Evolutionary conservation across 1,139 yeast species (phyloP).

Genomic region (Diutina sp.): DNA sequence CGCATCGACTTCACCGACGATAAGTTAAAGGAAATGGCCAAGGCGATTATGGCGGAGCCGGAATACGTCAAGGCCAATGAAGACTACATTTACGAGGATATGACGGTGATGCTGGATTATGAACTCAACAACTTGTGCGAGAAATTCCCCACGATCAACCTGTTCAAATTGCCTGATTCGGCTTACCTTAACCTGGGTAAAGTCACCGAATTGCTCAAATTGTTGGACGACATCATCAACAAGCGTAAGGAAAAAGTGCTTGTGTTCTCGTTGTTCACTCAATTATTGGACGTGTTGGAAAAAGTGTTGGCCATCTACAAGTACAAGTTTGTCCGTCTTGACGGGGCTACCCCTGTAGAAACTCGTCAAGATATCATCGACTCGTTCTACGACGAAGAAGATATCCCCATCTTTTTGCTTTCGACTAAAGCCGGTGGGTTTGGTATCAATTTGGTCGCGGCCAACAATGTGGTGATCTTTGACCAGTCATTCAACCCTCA

Average conservation of each 20-base stretch:
- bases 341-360: conserved; percentile 90
- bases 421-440: conserved; percentile 98
- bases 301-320: conserved; percentile 51
- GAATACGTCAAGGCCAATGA: conserved; percentile 66
- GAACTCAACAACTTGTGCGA: conserved; percentile 70
- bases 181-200: conserved; percentile 74
- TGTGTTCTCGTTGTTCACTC: conserved; percentile 86
- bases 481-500: conserved; percentile 97
- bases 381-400: conserved; percentile 68
- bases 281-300: conserved; percentile 79
- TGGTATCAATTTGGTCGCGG: conserved; percentile 93
- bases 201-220: conserved; percentile 37
- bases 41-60: conserved; percentile 67
- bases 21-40: conserved; percentile 53
- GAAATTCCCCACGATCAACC: conserved; percentile 56
- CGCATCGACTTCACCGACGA: conserved; percentile 46
- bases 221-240: conserved; percentile 46
- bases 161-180: conserved; percentile 39
- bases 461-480: conserved; percentile 80
- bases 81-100: conserved; percentile 73
- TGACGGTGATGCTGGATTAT: conserved; percentile 92
- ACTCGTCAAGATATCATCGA: conserved; percentile 88
- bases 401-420: conserved; percentile 74
- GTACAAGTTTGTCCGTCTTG: conserved; percentile 71
- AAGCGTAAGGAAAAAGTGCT: conserved; percentile 57